These are phyloP conservation scores for Aspergillus sclerotiicarbonarius DNA, from an alignment of 495 filamentous ascomycete species.

Conservation along the genomic window DNA sequence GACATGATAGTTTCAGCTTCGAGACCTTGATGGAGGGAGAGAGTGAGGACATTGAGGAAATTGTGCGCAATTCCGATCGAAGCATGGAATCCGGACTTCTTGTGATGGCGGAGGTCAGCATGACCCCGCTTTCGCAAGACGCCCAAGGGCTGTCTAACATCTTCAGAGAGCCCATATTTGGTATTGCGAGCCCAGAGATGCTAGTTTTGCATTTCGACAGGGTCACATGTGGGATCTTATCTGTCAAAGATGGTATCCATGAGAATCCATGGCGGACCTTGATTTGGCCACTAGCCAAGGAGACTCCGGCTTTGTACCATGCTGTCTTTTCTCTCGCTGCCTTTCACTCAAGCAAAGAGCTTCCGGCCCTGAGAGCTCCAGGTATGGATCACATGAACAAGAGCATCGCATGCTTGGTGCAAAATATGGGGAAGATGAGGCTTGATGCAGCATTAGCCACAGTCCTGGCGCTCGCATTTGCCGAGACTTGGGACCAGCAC, in stretches of 20 bases:
- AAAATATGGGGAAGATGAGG: constrained; percentile 60
- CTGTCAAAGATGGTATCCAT: constrained; percentile 64
- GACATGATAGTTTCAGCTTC: constrained; percentile 30
- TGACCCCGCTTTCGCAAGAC: not conserved
- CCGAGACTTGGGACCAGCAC: constrained; percentile 76
- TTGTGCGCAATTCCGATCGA: constrained; percentile 49
- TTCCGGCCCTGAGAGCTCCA: constrained; percentile 55
- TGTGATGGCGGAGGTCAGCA: constrained; percentile 12
- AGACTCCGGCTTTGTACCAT: constrained; percentile 69
- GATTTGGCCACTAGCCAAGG: constrained; percentile 67
- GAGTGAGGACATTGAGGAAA: constrained; percentile 60
- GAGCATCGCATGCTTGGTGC: constrained; percentile 58
- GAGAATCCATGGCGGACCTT: constrained; percentile 80
- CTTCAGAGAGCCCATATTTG: constrained; percentile 42
- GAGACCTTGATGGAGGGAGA: constrained; percentile 39
- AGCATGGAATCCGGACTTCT: constrained; percentile 38
- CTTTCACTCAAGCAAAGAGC: constrained; percentile 67
- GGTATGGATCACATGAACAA: constrained; percentile 73
- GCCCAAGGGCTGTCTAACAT: constrained; percentile 8
- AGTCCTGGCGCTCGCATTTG: constrained; percentile 70
- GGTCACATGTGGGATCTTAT: constrained; percentile 74
- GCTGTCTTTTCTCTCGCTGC: constrained; percentile 73
- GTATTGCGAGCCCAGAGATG: constrained; percentile 58
- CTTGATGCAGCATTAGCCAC: constrained; percentile 69
- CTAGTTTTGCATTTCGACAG: constrained; percentile 66